Conservation (phyloP, 2,329 filamentous ascomycete species). For the Fusarium illudens region DNA sequence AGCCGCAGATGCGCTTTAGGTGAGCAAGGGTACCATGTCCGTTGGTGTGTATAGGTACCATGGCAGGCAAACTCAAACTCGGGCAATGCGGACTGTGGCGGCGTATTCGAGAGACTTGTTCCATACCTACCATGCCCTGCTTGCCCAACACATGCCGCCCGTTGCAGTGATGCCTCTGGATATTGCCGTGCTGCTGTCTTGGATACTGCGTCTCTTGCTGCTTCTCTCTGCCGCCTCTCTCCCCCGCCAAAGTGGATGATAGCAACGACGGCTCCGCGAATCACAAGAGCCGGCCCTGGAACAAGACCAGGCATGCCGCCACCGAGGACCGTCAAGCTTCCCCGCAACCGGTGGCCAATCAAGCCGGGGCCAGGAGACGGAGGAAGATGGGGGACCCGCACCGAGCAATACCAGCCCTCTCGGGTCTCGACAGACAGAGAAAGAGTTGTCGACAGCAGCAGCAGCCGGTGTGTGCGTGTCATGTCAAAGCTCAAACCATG, state of each 20-base stretch:
- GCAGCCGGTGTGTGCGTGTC: constrained; percentile 1
- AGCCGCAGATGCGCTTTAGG: constrained; percentile 18
- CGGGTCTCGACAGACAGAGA: neutral
- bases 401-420: constrained; percentile 21
- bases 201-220: neutral
- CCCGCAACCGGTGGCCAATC: constrained; percentile 41
- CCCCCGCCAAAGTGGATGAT: constrained; percentile 33
- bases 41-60: neutral
- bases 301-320: constrained; percentile 29
- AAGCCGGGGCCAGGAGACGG: constrained; percentile 6
- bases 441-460: constrained; percentile 7
- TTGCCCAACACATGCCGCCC: neutral
- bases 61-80: neutral
- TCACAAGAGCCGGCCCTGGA: constrained; percentile 34
- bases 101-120: neutral
- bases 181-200: neutral
- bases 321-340: constrained; percentile 32
- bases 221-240: constrained; percentile 11
- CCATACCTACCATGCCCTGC: neutral
- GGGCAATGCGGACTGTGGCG: neutral
- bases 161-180: neutral
- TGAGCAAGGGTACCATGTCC: constrained; percentile 15
- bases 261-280: constrained; percentile 35
- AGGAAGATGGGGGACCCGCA: constrained; percentile 16
- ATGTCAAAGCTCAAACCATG: neutral